Evolutionary conservation across 805 yeast genomes (phyloP), one percentile per base, ranked within the genome.

Genomic region (Nakazawaea anatomiae): DNA sequence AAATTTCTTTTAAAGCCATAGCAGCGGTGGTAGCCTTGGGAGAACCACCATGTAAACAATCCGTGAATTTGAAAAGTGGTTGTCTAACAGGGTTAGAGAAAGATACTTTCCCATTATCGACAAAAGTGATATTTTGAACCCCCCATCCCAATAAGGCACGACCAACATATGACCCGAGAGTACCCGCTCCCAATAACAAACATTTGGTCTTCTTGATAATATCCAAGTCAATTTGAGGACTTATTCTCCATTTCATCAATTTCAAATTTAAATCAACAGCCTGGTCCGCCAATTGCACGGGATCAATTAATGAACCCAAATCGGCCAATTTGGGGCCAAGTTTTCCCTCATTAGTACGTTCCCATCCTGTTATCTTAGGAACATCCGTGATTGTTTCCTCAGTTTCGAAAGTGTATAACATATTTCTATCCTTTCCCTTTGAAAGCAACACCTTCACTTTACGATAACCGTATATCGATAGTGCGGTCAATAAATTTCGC

Each of bases 11-110:
- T 56, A 94, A 65, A 0, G 89, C 78, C 14, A 70, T 73, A 0
- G 96, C 94, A 0, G 98, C 98, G 6, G 82, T 70, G 34, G 64
- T 64, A 0, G 98, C 96, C 62, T 94, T 94, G n/a, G 71, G 70
- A 39, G 73, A 73, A 0, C 96, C 96, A 12, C 87, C 89, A 51
- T 78, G 72, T 29, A 82, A 73, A 60, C 94, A 86, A 67, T 94
- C 97, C n/a, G 77, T 76, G 66, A 88, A 92, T 25, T 74, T 76
- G 66, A 82, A 94, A 27, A 94, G 67, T 0, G 98, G 92, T 59
- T 94, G 99, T 47, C 99, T 74, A 0, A 94, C 99, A 0, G 99
- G 99, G 59, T 94, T 94, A 8, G 96, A 88, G 66, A 83, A 89
- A 4, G 97, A 89, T 0, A 95, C 89, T 28, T 77, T 72, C 2